These are phyloP conservation scores for Ascochyta pisi DNA, from an alignment of 2,329 filamentous ascomycete genomes.

Conservation along the genomic window DNA sequence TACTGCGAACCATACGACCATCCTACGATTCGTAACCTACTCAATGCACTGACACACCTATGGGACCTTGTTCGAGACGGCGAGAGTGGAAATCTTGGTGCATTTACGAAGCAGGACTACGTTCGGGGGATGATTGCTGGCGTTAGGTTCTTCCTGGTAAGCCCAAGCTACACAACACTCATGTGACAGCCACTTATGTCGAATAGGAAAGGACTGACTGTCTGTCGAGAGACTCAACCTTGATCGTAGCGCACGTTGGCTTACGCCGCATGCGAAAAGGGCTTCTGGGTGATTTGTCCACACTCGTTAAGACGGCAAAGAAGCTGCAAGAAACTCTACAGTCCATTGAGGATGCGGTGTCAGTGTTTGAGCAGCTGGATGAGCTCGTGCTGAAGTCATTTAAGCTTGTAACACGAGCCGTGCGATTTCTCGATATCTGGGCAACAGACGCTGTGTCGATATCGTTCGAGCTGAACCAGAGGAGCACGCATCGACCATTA, in stretches of 20 bases:
- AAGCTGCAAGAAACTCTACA: conserved; percentile 76
- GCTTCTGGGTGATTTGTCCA: conserved; percentile 85
- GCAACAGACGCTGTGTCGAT: conserved; percentile 65
- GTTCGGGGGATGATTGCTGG: conserved; percentile 94
- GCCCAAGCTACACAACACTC: conserved; percentile 44
- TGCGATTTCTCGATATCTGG: conserved; percentile 87
- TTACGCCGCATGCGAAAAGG: conserved; percentile 85
- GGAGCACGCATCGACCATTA: conserved; percentile 42
- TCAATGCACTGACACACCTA: conserved; percentile 87
- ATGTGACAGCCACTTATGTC: conserved; percentile 23
- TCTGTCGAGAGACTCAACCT: conserved; percentile 78
- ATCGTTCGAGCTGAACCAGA: conserved; percentile 48
- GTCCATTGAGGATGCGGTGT: conserved; percentile 43
- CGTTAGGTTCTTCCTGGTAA: conserved; percentile 85
- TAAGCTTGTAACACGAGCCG: conserved; percentile 89
- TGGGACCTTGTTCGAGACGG: conserved; percentile 89
- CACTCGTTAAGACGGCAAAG: conserved; percentile 88
- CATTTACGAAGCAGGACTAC: conserved; percentile 90
- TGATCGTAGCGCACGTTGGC: conserved; percentile 76
- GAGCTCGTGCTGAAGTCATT: conserved; percentile 94
- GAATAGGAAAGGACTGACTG: conserved; percentile 84
- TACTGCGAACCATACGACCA: conserved; percentile 97
- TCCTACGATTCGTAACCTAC: conserved; percentile 80
- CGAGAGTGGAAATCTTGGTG: conserved; percentile 74
- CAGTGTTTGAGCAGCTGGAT: conserved; percentile 79